These are phyloP conservation scores for Mycena maculata DNA, from an alignment of 768 basidiomycete genomes.

Conservation along the genomic window DNA sequence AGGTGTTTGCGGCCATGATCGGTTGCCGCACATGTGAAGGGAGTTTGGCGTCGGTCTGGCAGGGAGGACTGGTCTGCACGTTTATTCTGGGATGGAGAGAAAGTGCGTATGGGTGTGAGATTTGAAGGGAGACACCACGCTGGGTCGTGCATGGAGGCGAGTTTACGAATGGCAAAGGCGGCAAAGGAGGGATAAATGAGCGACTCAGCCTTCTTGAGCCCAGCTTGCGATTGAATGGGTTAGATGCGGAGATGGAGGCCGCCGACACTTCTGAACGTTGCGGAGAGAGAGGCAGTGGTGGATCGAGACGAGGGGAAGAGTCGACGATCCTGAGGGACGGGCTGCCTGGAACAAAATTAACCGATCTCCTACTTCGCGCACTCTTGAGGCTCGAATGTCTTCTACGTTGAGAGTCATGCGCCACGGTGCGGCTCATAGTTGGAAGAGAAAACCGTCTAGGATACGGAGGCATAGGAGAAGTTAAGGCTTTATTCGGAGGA, in stretches of 20 bases:
- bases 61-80: slow-evolving; percentile 16
- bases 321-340: slow-evolving; percentile 42
- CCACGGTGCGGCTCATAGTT: slow-evolving; percentile 33
- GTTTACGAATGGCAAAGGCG: slow-evolving; percentile 24
- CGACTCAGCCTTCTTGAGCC: slow-evolving; percentile 28
- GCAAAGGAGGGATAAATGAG: slow-evolving; percentile 30
- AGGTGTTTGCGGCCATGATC: not conserved
- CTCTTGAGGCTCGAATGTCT: slow-evolving; percentile 43
- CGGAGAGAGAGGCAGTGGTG: slow-evolving; percentile 36
- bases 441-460: slow-evolving; percentile 48
- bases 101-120: slow-evolving; percentile 47
- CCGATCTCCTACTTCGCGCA: slow-evolving; percentile 35
- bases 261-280: slow-evolving; percentile 9
- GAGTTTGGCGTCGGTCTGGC: slow-evolving; percentile 13
- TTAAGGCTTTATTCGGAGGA: slow-evolving; percentile 34
- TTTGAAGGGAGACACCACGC: slow-evolving; percentile 32
- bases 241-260: slow-evolving; percentile 11
- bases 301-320: slow-evolving; percentile 27
- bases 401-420: slow-evolving; percentile 31
- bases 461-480: slow-evolving; percentile 14
- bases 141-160: slow-evolving; percentile 13
- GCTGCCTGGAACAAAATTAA: slow-evolving; percentile 30
- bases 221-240: slow-evolving; percentile 22
- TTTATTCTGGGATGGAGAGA: slow-evolving; percentile 33
- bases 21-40: slow-evolving; percentile 2